phyloP scores from a whole-genome alignment of 2,329 filamentous ascomycete species.

The Sporothrix schenckii region DNA sequence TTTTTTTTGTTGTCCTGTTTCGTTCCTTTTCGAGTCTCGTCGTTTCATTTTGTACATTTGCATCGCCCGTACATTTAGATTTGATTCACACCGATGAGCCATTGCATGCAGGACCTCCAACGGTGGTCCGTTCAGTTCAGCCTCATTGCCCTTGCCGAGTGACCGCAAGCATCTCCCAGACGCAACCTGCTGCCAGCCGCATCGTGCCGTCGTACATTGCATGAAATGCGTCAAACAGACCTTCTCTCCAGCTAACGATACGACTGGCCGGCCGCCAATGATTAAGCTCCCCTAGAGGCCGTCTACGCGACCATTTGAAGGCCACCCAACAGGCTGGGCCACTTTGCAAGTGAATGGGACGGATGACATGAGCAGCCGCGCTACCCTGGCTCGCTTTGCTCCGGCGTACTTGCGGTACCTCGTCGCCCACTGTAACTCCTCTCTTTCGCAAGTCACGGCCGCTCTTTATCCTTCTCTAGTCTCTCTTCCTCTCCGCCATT shows the following conservation, averaged over 20 bases:
- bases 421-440: neutral
- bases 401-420: neutral
- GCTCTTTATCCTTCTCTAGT: conserved; percentile 14
- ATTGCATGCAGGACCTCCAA: neutral
- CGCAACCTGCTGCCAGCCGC: conserved; percentile 10
- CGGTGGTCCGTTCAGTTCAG: conserved; percentile 4
- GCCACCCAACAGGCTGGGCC: neutral
- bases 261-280: too few relatives aligned
- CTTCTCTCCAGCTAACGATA: neutral
- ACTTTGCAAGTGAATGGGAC: neutral
- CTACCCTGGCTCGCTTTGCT: neutral
- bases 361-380: conserved; percentile 1
- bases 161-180: neutral
- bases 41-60: neutral
- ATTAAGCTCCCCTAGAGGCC: too few relatives aligned
- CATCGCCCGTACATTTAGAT: conserved; percentile 2
- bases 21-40: neutral
- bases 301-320: neutral
- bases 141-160: conserved; percentile 8
- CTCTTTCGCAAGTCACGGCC: neutral
- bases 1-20: neutral
- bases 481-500: neutral
- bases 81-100: neutral
- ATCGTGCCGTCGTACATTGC: conserved; percentile 1
- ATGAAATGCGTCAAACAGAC: neutral